Conservation (phyloP, 2,329 filamentous ascomycete species). For the Beauveria medogensis region DNA sequence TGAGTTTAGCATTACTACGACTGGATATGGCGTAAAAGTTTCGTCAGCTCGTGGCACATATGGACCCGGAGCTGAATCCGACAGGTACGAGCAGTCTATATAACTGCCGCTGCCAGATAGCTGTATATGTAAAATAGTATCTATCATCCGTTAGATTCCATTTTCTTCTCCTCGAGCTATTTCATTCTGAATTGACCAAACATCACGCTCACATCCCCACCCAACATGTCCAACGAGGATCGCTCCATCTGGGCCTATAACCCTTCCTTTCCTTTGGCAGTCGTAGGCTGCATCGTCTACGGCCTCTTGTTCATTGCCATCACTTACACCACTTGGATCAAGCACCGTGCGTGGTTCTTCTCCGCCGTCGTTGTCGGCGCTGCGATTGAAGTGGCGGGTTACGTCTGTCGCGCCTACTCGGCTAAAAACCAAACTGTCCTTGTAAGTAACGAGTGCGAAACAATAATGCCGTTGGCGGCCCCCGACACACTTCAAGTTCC, state of each 20-base stretch:
- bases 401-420: slow-evolving; percentile 30
- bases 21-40: not conserved
- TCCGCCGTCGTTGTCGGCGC: slow-evolving; percentile 33
- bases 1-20: not conserved
- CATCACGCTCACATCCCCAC: not conserved
- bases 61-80: not conserved
- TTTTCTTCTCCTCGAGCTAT: not conserved
- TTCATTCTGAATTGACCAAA: not conserved
- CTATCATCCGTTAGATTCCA: too few species aligned
- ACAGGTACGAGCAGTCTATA: not conserved
- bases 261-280: slow-evolving; percentile 33
- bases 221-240: slow-evolving; percentile 19
- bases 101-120: not conserved
- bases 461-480: not conserved
- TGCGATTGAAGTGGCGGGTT: slow-evolving; percentile 33
- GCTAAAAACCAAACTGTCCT: slow-evolving; percentile 26
- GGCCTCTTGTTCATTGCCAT: slow-evolving; percentile 29
- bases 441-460: slow-evolving; percentile 16
- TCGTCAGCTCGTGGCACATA: not conserved
- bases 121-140: not conserved
- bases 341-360: slow-evolving; percentile 35
- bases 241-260: slow-evolving; percentile 34
- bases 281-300: slow-evolving; percentile 34
- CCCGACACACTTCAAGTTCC: not conserved
- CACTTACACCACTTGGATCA: slow-evolving; percentile 32